Evolutionary conservation across 169 alveolate genomes (phyloP).

Genomic region (Plasmodium vinckei): DNA sequence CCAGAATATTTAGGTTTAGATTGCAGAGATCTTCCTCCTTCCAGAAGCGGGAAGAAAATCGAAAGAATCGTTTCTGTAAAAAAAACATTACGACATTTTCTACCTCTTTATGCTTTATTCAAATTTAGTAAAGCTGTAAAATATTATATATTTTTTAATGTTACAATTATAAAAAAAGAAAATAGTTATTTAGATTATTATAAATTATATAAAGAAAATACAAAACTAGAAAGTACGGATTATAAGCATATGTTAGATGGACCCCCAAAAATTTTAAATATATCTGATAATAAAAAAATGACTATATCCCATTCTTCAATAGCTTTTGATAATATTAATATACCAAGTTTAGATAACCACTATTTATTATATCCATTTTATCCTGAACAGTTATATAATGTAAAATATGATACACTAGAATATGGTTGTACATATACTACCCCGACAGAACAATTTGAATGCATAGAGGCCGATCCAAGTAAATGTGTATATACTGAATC

Average conservation of each 20-base stretch:
- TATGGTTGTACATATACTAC: constrained; percentile 50
- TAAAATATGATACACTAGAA: constrained; percentile 62
- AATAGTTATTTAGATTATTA: constrained; percentile 17
- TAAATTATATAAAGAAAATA: constrained; percentile 24
- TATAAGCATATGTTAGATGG: constrained; percentile 37
- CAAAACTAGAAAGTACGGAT: not conserved
- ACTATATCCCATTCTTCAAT: constrained; percentile 23
- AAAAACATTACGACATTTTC: constrained; percentile 22
- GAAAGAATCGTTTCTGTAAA: constrained; percentile 52
- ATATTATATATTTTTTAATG: constrained; percentile 14
- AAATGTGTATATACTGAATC: constrained; percentile 45
- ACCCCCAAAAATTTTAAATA: constrained; percentile 4
- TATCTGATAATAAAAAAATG: constrained; percentile 18
- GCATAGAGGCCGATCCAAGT: constrained; percentile 32
- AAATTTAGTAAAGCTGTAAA: constrained; percentile 23
- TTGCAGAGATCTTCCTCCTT: not conserved
- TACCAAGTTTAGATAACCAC: constrained; percentile 16
- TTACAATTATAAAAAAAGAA: constrained; percentile 39
- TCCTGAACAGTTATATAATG: constrained; percentile 47
- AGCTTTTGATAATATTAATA: constrained; percentile 50
- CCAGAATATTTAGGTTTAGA: constrained; percentile 11
- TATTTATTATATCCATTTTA: constrained; percentile 61
- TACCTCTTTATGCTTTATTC: constrained; percentile 54
- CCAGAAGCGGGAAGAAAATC: not conserved
- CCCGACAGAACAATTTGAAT: constrained; percentile 35